These are phyloP conservation scores for Dactylellina parvicollis DNA, from an alignment of 2,329 filamentous ascomycete species.

Conservation along the genomic window DNA sequence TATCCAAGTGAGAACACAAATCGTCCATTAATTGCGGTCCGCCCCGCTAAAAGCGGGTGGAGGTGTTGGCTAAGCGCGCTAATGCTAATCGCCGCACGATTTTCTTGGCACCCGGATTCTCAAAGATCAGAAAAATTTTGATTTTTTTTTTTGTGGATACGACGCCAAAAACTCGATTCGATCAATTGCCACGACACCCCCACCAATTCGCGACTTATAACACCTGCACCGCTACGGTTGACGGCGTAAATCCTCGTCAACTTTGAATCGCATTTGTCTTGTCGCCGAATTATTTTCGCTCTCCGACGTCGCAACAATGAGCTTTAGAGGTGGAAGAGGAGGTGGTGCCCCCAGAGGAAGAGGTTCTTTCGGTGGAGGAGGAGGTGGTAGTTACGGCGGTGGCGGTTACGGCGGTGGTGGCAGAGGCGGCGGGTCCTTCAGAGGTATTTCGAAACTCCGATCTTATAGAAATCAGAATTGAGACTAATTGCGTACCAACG, in stretches of 20 bases:
- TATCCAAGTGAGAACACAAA: too few species aligned
- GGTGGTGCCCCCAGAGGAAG: slow-evolving; percentile 49
- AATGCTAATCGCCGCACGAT: slow-evolving; percentile 31
- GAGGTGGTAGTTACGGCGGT: slow-evolving; percentile 22
- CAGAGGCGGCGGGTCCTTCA: slow-evolving; percentile 45
- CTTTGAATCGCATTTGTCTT: background rate
- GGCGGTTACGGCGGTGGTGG: slow-evolving; percentile 47
- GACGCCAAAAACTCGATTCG: background rate
- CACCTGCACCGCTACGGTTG: background rate
- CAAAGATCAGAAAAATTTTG: slow-evolving; percentile 25
- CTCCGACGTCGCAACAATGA: slow-evolving; percentile 29
- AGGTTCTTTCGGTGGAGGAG: slow-evolving; percentile 53
- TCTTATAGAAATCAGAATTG: slow-evolving; percentile 1
- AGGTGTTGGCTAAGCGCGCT: slow-evolving; percentile 13
- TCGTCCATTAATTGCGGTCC: too few species aligned
- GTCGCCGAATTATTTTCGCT: background rate
- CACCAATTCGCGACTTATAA: background rate
- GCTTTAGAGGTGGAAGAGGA: slow-evolving; percentile 50
- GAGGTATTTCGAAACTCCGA: slow-evolving; percentile 21
- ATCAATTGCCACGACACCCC: background rate
- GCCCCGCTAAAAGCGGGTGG: too few species aligned
- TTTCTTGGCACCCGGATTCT: slow-evolving; percentile 35
- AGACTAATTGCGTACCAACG: slow-evolving; percentile 39
- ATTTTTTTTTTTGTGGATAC: slow-evolving; percentile 12
- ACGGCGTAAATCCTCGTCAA: background rate